phyloP scores from a whole-genome alignment of 768 basidiomycete species.

The Leccinellum rugosiceps region DNA sequence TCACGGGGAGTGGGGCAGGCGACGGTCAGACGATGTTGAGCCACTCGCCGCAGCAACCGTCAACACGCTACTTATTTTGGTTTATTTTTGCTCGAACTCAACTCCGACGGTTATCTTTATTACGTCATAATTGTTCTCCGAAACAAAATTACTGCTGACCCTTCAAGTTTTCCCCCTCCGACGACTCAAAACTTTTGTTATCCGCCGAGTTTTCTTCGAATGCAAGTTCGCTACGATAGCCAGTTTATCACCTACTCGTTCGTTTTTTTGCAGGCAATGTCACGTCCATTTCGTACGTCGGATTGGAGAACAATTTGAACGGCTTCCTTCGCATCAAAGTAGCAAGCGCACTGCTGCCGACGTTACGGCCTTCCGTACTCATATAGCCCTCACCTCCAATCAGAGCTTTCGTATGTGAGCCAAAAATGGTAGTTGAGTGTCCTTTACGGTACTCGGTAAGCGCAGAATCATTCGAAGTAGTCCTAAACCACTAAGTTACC shows the following conservation, averaged over 20 bases:
- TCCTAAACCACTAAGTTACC: neutral
- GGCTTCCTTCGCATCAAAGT: neutral
- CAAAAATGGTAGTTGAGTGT: neutral
- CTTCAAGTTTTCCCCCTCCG: too few relatives aligned
- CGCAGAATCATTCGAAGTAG: neutral
- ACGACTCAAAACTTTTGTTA: neutral
- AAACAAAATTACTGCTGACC: too few relatives aligned
- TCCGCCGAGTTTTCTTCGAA: too few relatives aligned
- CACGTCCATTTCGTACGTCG: neutral
- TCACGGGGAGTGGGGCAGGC: constrained; percentile 8
- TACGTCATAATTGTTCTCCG: neutral
- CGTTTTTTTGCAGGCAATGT: neutral
- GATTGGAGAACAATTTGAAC: neutral
- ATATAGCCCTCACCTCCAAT: neutral
- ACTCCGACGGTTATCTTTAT: constrained; percentile 16
- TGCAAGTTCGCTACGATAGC: too few relatives aligned
- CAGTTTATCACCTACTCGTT: too few relatives aligned
- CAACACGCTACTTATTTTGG: constrained; percentile 17
- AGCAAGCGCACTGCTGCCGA: neutral
- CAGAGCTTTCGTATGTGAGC: neutral
- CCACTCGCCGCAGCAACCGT: constrained; percentile 17
- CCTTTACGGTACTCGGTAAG: neutral
- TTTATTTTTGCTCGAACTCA: constrained; percentile 16
- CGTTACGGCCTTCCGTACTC: neutral
- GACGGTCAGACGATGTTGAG: constrained; percentile 12